Evolutionary conservation across 305 asterid genomes (phyloP).

Genomic region (Fraxinus sp.): DNA sequence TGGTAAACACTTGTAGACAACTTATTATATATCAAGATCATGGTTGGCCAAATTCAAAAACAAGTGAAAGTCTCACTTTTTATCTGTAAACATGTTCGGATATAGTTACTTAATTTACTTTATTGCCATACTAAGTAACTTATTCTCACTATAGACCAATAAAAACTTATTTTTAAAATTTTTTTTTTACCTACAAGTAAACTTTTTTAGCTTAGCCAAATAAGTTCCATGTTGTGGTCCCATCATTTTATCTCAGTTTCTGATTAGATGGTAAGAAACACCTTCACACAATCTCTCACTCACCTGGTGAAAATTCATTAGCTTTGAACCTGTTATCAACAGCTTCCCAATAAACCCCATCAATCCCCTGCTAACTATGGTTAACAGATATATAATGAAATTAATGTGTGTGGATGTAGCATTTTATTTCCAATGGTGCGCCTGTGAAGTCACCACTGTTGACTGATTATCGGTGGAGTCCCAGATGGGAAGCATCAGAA

Average conservation of each 20-base stretch:
- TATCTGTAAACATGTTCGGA: not conserved
- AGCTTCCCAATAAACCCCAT: not conserved
- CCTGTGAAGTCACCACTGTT: conserved; percentile 63
- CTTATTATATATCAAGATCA: not conserved
- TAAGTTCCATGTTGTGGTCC: not conserved
- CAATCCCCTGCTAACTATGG: not conserved
- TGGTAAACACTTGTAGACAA: not conserved
- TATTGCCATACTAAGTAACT: not conserved
- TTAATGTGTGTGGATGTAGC: conserved; percentile 39
- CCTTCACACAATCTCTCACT: not conserved
- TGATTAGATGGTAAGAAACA: not conserved
- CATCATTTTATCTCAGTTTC: not conserved
- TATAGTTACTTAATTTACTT: not conserved
- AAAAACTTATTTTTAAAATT: not conserved
- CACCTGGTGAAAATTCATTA: not conserved
- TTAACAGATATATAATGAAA: not conserved
- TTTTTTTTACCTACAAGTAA: too few relatives aligned
- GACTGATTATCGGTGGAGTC: conserved; percentile 85
- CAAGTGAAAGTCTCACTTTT: not conserved
- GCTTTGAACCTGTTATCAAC: not conserved
- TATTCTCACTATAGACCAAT: not conserved
- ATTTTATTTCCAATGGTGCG: conserved; percentile 52
- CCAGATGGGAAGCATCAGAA: conserved; percentile 73
- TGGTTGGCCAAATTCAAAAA: not conserved
- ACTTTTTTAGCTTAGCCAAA: not conserved